Conservation (phyloP, 345 rosid genomes). For the Viola odorata region DNA sequence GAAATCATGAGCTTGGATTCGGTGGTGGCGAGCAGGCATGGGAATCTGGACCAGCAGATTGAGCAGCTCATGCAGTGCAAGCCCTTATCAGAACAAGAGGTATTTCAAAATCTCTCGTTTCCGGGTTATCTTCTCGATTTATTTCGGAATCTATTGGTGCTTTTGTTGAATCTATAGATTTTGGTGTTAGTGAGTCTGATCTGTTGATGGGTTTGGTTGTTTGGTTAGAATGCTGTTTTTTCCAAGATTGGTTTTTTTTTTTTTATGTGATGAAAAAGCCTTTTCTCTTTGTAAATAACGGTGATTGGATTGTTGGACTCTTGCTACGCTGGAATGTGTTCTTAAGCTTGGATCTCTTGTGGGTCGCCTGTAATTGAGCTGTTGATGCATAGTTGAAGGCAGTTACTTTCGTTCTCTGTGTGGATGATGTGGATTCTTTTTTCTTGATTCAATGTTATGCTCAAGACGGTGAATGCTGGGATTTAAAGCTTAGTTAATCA, state of each 20-base stretch:
- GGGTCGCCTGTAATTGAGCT: no score
- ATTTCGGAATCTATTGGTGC: no score
- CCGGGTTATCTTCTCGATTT: neutral
- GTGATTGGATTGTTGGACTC: no score
- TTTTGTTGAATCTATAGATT: neutral
- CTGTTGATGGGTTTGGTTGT: conserved; percentile 10
- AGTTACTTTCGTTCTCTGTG: no score
- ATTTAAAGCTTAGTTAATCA: no score
- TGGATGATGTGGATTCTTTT: no score
- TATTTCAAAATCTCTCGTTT: conserved; percentile 1
- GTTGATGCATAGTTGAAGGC: no score
- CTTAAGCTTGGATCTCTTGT: no score
- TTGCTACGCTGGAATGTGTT: no score
- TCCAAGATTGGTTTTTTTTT: neutral
- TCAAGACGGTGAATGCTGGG: no score
- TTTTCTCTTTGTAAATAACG: neutral
- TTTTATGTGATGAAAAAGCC: neutral
- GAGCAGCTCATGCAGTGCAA: conserved; percentile 59
- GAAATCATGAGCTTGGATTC: conserved; percentile 40
- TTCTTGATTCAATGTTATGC: no score
- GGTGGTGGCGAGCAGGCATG: conserved; percentile 37
- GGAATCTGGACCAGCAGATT: conserved; percentile 53
- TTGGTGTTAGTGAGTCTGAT: conserved; percentile 18
- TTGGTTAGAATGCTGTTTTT: neutral
- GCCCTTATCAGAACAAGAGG: conserved; percentile 54